A percentile compares a stretch with the other conserved stretches of the same genome.
These are phyloP conservation scores for Zasmidium cellare DNA, from an alignment of 2,329 filamentous ascomycete genomes.

Conservation along the genomic window DNA sequence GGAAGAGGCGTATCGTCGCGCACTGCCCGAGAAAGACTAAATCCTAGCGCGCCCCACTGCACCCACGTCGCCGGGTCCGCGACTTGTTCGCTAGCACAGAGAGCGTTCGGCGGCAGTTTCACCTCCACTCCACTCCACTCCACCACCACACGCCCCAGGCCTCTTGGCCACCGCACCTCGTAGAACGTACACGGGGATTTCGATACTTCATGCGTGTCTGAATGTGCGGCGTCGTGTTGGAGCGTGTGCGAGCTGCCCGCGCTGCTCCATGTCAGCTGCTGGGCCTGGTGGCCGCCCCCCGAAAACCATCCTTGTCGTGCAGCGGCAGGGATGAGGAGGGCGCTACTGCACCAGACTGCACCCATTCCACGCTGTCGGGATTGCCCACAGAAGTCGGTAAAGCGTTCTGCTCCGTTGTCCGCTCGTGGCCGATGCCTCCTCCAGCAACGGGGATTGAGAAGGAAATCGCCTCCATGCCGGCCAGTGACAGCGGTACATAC, in stretches of 20 bases:
- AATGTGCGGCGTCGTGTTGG: not conserved
- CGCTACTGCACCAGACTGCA: not conserved
- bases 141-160: not conserved
- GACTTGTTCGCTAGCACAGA: no score
- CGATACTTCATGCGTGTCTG: not conserved
- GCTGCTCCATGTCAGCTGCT: constrained; percentile 5
- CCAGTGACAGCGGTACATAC: constrained; percentile 5
- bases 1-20: not conserved
- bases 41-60: not conserved
- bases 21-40: constrained; percentile 4
- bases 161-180: not conserved
- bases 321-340: not conserved
- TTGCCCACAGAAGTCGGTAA: not conserved
- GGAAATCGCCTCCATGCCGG: not conserved
- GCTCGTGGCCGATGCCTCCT: not conserved
- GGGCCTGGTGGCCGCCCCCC: not conserved
- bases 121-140: constrained; percentile 5
- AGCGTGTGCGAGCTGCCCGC: not conserved
- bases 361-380: not conserved
- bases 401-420: not conserved
- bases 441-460: not conserved
- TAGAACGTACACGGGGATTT: no score
- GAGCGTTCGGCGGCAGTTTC: constrained; percentile 7
- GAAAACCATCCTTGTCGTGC: constrained; percentile 1
- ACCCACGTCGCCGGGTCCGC: no score